Conservation (phyloP, 2,329 filamentous ascomycete species). For the Raffaelea albimanens region DNA sequence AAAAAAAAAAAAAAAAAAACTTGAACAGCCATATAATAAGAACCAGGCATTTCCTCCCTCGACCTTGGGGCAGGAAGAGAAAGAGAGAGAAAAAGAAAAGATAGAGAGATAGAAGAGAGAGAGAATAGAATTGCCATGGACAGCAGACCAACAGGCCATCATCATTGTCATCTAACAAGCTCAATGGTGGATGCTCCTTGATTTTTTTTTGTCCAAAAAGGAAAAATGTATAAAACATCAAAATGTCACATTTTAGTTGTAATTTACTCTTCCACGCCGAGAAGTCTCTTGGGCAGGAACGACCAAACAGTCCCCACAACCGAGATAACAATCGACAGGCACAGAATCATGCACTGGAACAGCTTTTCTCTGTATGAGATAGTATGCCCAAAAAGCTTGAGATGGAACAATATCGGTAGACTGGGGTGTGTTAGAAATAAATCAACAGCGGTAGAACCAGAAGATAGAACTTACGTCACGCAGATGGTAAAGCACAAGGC, state of each 20-base stretch:
- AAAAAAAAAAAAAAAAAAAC: too few species aligned
- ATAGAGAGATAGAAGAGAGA: conserved; percentile 1
- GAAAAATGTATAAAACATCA: too few species aligned
- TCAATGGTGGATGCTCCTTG: neutral
- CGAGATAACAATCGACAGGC: conserved; percentile 60
- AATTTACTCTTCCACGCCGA: conserved; percentile 36
- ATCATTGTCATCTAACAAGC: neutral
- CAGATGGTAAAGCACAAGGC: conserved; percentile 91
- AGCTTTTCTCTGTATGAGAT: conserved; percentile 54
- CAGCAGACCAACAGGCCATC: neutral
- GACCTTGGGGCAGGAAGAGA: neutral
- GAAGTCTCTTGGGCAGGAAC: conserved; percentile 69
- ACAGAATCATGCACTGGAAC: conserved; percentile 59
- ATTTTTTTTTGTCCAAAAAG: neutral
- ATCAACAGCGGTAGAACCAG: neutral
- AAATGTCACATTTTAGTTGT: too few species aligned
- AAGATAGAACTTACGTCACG: conserved; percentile 49
- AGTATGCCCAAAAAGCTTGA: conserved; percentile 77
- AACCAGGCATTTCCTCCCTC: too few species aligned
- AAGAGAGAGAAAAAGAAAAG: neutral
- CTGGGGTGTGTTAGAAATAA: conserved; percentile 17
- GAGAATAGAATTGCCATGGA: neutral
- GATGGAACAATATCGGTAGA: conserved; percentile 75
- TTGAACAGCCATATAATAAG: too few species aligned
- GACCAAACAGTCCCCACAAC: conserved; percentile 76